phyloP scores from a whole-genome alignment of 2,329 filamentous ascomycete genomes.

The Cercospora sojina region DNA sequence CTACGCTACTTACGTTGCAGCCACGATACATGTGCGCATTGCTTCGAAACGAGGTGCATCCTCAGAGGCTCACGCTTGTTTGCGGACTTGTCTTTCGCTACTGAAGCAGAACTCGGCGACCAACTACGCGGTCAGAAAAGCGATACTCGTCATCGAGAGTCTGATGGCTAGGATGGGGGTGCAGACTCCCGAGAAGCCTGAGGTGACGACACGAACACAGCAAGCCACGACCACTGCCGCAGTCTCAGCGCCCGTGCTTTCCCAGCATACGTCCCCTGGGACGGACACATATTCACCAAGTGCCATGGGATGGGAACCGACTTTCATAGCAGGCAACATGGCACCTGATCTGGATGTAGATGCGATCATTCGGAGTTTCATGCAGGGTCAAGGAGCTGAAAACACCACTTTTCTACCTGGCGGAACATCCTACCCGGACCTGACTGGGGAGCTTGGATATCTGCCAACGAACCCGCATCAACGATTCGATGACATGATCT shows the following conservation, averaged over 20 bases:
- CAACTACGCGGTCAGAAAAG: slow-evolving; percentile 51
- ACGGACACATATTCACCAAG: background rate
- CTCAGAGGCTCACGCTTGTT: slow-evolving; percentile 43
- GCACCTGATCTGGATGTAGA: slow-evolving; percentile 44
- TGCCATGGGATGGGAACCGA: slow-evolving; percentile 14
- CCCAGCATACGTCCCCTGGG: background rate
- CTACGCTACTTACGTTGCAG: slow-evolving; percentile 57
- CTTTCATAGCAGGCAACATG: slow-evolving; percentile 29
- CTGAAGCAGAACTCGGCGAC: slow-evolving; percentile 53
- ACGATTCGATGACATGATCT: slow-evolving; percentile 36
- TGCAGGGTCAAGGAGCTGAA: slow-evolving; percentile 17
- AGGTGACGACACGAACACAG: background rate
- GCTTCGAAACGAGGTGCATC: slow-evolving; percentile 47
- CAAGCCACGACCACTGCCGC: background rate
- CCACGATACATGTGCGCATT: slow-evolving; percentile 54
- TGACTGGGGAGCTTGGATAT: slow-evolving; percentile 15
- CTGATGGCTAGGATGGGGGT: slow-evolving; percentile 50
- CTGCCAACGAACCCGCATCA: background rate
- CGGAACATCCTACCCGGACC: background rate
- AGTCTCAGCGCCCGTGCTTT: background rate
- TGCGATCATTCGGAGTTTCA: slow-evolving; percentile 46
- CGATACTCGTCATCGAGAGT: slow-evolving; percentile 47
- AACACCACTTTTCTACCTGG: background rate
- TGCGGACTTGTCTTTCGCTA: slow-evolving; percentile 49
- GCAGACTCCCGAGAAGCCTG: slow-evolving; percentile 6